Percentiles rank a stretch among this genome's conserved stretches.
Conservation (phyloP, 352 stramenopile species). For the Peronospora farinosa region DNA sequence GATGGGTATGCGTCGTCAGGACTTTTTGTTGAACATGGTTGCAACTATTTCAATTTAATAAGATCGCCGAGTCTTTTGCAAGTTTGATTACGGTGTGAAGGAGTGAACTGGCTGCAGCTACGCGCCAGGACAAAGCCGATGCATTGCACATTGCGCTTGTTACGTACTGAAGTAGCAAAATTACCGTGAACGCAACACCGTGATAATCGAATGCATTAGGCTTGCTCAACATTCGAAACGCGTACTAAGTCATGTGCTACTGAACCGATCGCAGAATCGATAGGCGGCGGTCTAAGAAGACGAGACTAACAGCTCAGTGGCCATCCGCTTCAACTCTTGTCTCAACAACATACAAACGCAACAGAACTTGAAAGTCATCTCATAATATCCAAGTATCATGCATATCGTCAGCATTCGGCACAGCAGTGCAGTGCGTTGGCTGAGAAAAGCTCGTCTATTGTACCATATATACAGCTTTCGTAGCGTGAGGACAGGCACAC, state of each 20-base stretch:
- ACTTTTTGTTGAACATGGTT: not conserved
- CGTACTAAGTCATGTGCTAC: constrained; percentile 13
- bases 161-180: not conserved
- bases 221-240: constrained; percentile 1
- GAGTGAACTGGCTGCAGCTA: not conserved
- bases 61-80: not conserved
- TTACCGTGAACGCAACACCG: constrained; percentile 3
- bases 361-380: constrained; percentile 7
- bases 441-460: not conserved
- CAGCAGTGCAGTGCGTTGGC: not conserved
- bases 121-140: not conserved
- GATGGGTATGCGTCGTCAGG: not conserved
- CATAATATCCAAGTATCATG: not conserved
- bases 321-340: constrained; percentile 7
- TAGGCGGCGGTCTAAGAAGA: constrained; percentile 1
- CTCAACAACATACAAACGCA: not conserved
- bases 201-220: constrained; percentile 3
- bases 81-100: too few relatives aligned
- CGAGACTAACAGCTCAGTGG: constrained; percentile 3
- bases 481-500: constrained; percentile 19
- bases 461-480: not conserved
- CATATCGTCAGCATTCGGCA: not conserved
- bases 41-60: not conserved
- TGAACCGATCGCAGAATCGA: constrained; percentile 6
- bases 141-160: not conserved